phyloP scores from a whole-genome alignment of 768 basidiomycete genomes.

The Cyclocybe cylindracea region DNA sequence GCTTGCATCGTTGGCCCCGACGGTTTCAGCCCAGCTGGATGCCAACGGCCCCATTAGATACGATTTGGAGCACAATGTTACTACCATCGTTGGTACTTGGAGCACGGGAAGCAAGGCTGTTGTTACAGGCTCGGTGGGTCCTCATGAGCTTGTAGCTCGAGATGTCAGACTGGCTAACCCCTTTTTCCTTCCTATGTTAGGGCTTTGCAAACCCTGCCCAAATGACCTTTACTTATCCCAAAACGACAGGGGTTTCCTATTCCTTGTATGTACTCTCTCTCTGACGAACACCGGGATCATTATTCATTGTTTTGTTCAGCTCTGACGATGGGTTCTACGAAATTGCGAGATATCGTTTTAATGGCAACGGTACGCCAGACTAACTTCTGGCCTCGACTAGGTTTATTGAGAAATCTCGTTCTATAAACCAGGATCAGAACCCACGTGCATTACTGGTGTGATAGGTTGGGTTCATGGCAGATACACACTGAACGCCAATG shows the following conservation, averaged over 20 bases:
- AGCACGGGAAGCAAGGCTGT: conserved; percentile 76
- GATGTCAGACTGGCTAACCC: conserved; percentile 3
- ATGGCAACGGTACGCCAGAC: conserved; percentile 68
- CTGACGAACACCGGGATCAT: background rate
- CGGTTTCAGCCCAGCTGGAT: conserved; percentile 33
- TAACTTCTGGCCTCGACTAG: background rate
- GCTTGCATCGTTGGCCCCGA: conserved; percentile 37
- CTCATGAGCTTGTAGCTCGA: background rate
- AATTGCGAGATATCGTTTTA: conserved; percentile 88
- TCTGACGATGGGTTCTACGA: conserved; percentile 81
- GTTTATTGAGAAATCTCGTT: background rate
- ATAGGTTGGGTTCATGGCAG: conserved; percentile 90
- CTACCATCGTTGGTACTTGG: conserved; percentile 82
- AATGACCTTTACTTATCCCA: conserved; percentile 80
- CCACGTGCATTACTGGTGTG: conserved; percentile 87
- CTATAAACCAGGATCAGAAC: conserved; percentile 62
- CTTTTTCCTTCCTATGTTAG: conserved; percentile 37
- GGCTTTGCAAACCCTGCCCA: conserved; percentile 85
- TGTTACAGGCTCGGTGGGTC: conserved; percentile 78
- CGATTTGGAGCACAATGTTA: conserved; percentile 60
- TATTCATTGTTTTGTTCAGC: conserved; percentile 34
- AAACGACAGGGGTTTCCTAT: conserved; percentile 82
- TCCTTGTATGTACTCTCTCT: conserved; percentile 72
- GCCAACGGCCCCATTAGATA: conserved; percentile 34
- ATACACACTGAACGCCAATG: conserved; percentile 68